Conservation (phyloP, 495 filamentous ascomycete genomes). For the Parmelia sp. region DNA sequence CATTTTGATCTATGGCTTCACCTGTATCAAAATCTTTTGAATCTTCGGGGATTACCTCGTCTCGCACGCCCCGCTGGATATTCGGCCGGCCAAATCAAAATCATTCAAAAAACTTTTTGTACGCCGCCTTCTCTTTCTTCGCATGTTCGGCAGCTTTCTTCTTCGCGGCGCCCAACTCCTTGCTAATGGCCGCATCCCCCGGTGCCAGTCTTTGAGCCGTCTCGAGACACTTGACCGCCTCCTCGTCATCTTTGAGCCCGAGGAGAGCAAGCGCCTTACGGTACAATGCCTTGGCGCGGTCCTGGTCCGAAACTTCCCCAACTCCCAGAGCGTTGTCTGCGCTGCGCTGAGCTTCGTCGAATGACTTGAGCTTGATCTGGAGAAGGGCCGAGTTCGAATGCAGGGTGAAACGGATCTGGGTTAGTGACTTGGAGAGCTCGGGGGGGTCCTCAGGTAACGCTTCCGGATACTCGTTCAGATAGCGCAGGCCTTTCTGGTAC, state of each 20-base stretch:
- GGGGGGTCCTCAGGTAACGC: conserved; percentile 57
- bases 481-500: conserved; percentile 96
- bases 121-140: conserved; percentile 83
- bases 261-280: conserved; percentile 68
- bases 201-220: conserved; percentile 69
- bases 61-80: not conserved
- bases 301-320: conserved; percentile 52
- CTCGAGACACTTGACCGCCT: conserved; percentile 70
- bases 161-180: conserved; percentile 71
- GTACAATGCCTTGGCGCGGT: conserved; percentile 84
- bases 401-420: conserved; percentile 66
- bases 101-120: conserved; percentile 76
- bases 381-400: conserved; percentile 75
- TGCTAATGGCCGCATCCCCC: conserved; percentile 64
- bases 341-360: conserved; percentile 58
- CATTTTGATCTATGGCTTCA: not conserved
- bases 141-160: conserved; percentile 62
- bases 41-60: not conserved
- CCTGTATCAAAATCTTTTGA: not conserved
- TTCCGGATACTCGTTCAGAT: conserved; percentile 81
- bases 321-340: conserved; percentile 71
- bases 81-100: not conserved
- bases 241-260: conserved; percentile 78
- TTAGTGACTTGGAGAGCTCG: conserved; percentile 60
- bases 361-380: conserved; percentile 70